phyloP scores from a whole-genome alignment of 257 asterid genomes.

The Euphrasia confusa region DNA sequence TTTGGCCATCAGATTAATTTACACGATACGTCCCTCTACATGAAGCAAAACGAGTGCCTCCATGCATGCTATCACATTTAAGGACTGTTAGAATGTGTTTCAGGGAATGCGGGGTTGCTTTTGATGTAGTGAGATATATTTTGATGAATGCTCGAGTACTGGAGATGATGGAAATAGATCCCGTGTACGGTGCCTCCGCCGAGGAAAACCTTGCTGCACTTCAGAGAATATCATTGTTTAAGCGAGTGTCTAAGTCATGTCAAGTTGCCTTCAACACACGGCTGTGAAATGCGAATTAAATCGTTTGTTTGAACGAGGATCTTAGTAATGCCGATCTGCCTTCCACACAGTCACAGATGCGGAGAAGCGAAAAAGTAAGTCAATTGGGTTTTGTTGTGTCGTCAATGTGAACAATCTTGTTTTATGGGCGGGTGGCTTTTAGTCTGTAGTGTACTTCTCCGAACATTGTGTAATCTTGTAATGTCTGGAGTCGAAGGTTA shows the following conservation, averaged over 20 bases:
- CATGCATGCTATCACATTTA: background rate
- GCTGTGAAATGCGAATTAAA: too few relatives aligned
- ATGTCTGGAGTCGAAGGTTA: too few relatives aligned
- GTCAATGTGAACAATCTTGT: too few relatives aligned
- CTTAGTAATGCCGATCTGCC: background rate
- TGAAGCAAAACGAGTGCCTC: background rate
- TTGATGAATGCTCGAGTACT: constrained; percentile 7
- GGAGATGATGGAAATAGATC: constrained; percentile 1
- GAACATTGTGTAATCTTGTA: too few relatives aligned
- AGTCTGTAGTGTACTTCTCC: too few relatives aligned
- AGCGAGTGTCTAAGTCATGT: too few relatives aligned
- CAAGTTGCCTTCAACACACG: too few relatives aligned
- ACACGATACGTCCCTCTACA: too few relatives aligned
- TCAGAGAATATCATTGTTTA: background rate
- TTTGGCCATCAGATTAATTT: too few relatives aligned
- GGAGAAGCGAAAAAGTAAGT: too few relatives aligned
- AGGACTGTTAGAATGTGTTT: background rate
- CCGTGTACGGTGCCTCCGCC: background rate
- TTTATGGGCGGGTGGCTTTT: too few relatives aligned
- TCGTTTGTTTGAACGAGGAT: background rate
- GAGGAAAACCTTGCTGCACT: background rate
- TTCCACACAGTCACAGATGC: background rate
- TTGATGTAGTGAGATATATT: constrained; percentile 1
- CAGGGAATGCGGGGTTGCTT: background rate
- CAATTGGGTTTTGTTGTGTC: too few relatives aligned